These are phyloP conservation scores for Eragrostis nindensis DNA, from an alignment of 176 grass and related monocot species.

Conservation along the genomic window DNA sequence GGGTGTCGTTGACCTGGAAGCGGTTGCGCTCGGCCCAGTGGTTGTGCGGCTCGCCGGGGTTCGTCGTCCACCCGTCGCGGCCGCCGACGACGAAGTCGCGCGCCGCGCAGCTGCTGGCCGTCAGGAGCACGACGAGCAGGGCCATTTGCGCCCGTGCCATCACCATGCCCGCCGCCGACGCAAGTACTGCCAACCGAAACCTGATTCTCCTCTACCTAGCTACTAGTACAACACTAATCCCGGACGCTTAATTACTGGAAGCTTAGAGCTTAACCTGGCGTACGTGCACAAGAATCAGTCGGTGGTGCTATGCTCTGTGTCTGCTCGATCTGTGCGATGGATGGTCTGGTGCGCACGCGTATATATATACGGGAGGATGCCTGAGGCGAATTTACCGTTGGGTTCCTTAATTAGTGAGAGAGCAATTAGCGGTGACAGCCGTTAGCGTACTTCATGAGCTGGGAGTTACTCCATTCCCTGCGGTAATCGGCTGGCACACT, in stretches of 20 bases:
- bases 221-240: background rate
- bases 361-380: background rate
- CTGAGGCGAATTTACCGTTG: constrained; percentile 26
- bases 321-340: background rate
- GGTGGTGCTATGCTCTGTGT: no score
- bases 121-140: background rate
- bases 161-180: background rate
- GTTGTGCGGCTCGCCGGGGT: constrained; percentile 57
- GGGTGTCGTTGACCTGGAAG: constrained; percentile 80
- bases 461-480: constrained; percentile 19
- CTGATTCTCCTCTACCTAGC: background rate
- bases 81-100: constrained; percentile 70
- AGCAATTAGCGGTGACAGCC: constrained; percentile 35
- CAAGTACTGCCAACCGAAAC: background rate
- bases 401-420: background rate
- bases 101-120: constrained; percentile 24
- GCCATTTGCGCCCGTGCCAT: constrained; percentile 6
- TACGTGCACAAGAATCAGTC: background rate
- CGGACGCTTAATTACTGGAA: background rate
- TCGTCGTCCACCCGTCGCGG: constrained; percentile 54
- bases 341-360: background rate
- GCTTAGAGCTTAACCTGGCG: background rate
- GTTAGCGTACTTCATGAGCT: background rate
- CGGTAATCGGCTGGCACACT: background rate
- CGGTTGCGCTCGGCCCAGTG: constrained; percentile 75